Percentiles rank a stretch among this genome's conserved stretches.
Evolutionary conservation across 208 protist genomes (phyloP).

Genomic region (Strigomonas galati): DNA sequence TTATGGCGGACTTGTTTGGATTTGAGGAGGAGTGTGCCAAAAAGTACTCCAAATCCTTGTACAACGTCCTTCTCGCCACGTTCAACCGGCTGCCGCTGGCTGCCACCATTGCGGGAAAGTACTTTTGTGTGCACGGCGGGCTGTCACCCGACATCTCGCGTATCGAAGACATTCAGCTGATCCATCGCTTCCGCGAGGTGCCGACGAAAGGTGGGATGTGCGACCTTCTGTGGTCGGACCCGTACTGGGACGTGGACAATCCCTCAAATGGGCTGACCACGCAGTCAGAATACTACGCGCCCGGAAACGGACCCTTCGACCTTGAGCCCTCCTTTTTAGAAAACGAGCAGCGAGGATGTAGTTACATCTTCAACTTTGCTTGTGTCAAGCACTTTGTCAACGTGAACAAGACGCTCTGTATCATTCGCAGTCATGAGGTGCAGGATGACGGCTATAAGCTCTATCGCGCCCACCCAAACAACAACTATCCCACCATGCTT

Average conservation of each 20-base stretch:
- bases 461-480: conserved; percentile 82
- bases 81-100: conserved; percentile 98
- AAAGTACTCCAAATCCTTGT: conserved; percentile 87
- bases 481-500: conserved; percentile 95
- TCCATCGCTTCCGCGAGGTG: conserved; percentile 97
- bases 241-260: conserved; percentile 91
- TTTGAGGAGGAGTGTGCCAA: conserved; percentile 93
- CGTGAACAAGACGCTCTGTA: conserved; percentile 93
- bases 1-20: conserved; percentile 88
- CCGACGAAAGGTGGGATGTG: conserved; percentile 98
- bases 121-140: conserved; percentile 99
- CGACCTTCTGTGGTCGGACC: conserved; percentile 99
- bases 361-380: conserved; percentile 84
- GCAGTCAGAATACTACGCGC: conserved; percentile 54
- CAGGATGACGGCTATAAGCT: conserved; percentile 93
- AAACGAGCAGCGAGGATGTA: conserved; percentile 73
- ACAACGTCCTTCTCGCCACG: conserved; percentile 33
- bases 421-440: conserved; percentile 96
- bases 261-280: conserved; percentile 86
- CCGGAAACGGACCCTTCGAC: conserved; percentile 52
- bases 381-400: conserved; percentile 91
- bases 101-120: conserved; percentile 97
- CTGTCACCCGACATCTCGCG: conserved; percentile 95
- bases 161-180: conserved; percentile 91
- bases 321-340: conserved; percentile 50